phyloP scores from a whole-genome alignment of 345 rosid species.

The Eucalyptus lansdowneana region DNA sequence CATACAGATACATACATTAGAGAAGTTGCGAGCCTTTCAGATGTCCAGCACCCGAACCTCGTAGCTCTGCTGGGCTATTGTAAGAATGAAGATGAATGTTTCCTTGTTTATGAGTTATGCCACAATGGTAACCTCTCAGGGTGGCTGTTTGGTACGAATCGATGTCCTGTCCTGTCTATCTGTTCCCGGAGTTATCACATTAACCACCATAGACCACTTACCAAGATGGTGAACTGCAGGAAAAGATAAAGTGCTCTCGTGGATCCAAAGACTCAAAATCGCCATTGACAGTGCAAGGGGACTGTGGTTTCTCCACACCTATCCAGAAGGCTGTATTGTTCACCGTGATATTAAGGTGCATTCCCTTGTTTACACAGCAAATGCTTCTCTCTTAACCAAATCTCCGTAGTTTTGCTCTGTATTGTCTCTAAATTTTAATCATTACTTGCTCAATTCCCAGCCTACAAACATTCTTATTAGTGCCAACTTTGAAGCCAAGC shows the following conservation, averaged over 20 bases:
- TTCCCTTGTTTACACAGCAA: neutral
- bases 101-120: slow-evolving; percentile 48
- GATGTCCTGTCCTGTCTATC: neutral
- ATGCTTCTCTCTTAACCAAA: neutral
- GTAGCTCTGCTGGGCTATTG: slow-evolving; percentile 43
- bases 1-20: slow-evolving; percentile 36
- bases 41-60: slow-evolving; percentile 46
- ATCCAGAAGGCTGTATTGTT: slow-evolving; percentile 42
- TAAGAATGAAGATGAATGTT: slow-evolving; percentile 34
- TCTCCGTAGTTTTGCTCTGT: neutral
- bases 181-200: neutral
- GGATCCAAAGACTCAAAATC: slow-evolving; percentile 41
- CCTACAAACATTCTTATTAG: slow-evolving; percentile 47
- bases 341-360: slow-evolving; percentile 39
- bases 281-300: slow-evolving; percentile 37
- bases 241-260: slow-evolving; percentile 25
- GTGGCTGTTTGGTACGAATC: slow-evolving; percentile 41
- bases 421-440: neutral
- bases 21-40: slow-evolving; percentile 47
- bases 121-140: slow-evolving; percentile 42
- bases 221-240: slow-evolving; percentile 11
- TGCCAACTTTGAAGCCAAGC: slow-evolving; percentile 40
- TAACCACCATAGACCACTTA: neutral
- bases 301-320: slow-evolving; percentile 43
- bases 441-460: neutral